Evolutionary conservation across 768 basidiomycete genomes (phyloP).

Genomic region (Boletus edulis): DNA sequence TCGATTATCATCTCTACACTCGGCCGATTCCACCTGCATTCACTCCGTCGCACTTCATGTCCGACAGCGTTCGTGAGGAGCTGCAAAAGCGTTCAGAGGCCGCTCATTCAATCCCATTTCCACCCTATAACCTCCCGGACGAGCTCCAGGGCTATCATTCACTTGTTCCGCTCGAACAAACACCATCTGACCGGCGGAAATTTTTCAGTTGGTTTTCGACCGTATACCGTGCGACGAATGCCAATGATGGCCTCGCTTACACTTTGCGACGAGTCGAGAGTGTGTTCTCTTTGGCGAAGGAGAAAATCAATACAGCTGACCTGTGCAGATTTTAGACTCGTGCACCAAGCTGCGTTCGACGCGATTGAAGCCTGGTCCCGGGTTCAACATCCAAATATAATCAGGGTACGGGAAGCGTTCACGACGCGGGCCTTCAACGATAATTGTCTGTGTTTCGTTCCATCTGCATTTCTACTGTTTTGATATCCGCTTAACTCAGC

Average conservation of each 20-base stretch:
- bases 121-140: constrained; percentile 67
- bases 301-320: background rate
- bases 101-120: constrained; percentile 33
- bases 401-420: constrained; percentile 86
- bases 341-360: constrained; percentile 76
- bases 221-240: constrained; percentile 79
- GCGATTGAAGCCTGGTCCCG: constrained; percentile 84
- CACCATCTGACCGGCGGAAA: constrained; percentile 60
- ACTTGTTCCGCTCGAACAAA: constrained; percentile 72
- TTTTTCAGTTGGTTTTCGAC: constrained; percentile 79
- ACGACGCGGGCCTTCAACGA: constrained; percentile 92
- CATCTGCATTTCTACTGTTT: constrained; percentile 1
- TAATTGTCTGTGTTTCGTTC: constrained; percentile 58
- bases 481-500: constrained; percentile 45
- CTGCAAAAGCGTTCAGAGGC: constrained; percentile 50
- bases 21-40: constrained; percentile 58
- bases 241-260: constrained; percentile 75
- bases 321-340: constrained; percentile 73
- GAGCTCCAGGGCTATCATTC: constrained; percentile 91
- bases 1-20: constrained; percentile 93
- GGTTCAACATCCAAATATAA: constrained; percentile 82
- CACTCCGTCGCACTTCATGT: constrained; percentile 73
- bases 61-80: constrained; percentile 69
- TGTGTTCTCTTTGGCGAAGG: constrained; percentile 29
- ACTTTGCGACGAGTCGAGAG: constrained; percentile 85